Evolutionary conservation across 1,139 yeast genomes (phyloP).

Genomic region (Ashbya aceris): DNA sequence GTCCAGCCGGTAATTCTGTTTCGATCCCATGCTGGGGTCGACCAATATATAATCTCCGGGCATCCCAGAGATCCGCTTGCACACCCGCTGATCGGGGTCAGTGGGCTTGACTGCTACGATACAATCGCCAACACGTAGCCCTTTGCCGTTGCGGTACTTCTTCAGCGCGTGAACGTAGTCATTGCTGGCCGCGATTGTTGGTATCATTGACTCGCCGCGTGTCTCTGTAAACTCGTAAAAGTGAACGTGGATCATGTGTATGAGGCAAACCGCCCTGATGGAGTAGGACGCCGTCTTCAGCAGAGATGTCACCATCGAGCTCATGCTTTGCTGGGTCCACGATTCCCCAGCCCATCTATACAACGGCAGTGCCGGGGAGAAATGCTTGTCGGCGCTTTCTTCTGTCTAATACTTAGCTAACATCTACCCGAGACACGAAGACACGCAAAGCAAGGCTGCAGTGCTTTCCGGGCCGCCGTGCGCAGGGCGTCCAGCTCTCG

Average conservation of each 20-base stretch:
- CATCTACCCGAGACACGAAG: no score
- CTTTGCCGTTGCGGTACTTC: conserved; percentile 38
- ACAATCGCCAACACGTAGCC: conserved; percentile 70
- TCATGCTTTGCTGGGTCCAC: conserved; percentile 1
- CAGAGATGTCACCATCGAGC: conserved; percentile 7
- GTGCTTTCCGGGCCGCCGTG: no score
- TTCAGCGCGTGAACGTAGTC: conserved; percentile 81
- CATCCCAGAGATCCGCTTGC: conserved; percentile 92
- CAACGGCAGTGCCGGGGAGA: no score
- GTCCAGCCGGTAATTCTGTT: conserved; percentile 11
- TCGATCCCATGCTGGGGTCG: conserved; percentile 65
- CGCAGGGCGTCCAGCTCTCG: no score
- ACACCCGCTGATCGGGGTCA: conserved; percentile 75
- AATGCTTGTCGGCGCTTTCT: no score
- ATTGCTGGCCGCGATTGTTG: conserved; percentile 64
- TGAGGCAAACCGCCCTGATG: conserved; percentile 55
- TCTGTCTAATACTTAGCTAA: no score
- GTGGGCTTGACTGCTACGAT: conserved; percentile 87
- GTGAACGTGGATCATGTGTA: conserved; percentile 58
- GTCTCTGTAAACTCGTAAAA: conserved; percentile 75
- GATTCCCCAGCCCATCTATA: no score
- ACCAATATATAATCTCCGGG: conserved; percentile 79
- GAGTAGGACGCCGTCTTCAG: conserved; percentile 27
- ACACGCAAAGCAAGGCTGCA: no score
- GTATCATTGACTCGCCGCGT: conserved; percentile 91